phyloP scores from a whole-genome alignment of 2,329 filamentous ascomycete genomes.

The Lachnellula subtilissima region DNA sequence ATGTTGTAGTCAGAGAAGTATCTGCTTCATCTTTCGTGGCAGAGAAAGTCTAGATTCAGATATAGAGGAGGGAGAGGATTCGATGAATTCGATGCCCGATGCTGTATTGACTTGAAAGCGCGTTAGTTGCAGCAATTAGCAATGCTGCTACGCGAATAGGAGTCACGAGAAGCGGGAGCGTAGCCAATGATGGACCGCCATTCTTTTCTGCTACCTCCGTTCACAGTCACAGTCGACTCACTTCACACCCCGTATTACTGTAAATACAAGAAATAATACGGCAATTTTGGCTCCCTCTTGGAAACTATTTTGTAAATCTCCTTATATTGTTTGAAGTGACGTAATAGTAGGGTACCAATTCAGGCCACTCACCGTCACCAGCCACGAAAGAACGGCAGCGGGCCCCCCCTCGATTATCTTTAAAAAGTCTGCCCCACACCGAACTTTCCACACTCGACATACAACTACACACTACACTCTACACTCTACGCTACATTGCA shows the following conservation, averaged over 20 bases:
- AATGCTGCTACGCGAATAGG: conserved; percentile 1
- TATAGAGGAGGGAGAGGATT: background rate
- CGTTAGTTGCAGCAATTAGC: background rate
- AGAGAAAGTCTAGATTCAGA: too few relatives aligned
- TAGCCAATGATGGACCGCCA: background rate
- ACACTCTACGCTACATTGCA: too few relatives aligned
- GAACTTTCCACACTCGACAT: too few relatives aligned
- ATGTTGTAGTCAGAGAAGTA: background rate
- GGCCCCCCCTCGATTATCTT: too few relatives aligned
- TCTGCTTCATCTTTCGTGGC: background rate
- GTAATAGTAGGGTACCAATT: too few relatives aligned
- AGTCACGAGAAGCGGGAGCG: background rate
- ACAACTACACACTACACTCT: too few relatives aligned
- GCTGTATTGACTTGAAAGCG: background rate
- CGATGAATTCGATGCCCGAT: background rate
- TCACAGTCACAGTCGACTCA: background rate
- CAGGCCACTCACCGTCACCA: too few relatives aligned
- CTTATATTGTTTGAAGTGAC: too few relatives aligned
- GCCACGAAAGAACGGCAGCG: too few relatives aligned
- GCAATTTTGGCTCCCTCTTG: background rate
- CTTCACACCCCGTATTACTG: background rate
- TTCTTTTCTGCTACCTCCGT: background rate
- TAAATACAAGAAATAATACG: background rate
- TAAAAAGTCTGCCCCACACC: too few relatives aligned
- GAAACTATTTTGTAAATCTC: too few relatives aligned